Evolutionary conservation across 2,329 filamentous ascomycete genomes (phyloP).

Genomic region (Colletotrichum camelliae): DNA sequence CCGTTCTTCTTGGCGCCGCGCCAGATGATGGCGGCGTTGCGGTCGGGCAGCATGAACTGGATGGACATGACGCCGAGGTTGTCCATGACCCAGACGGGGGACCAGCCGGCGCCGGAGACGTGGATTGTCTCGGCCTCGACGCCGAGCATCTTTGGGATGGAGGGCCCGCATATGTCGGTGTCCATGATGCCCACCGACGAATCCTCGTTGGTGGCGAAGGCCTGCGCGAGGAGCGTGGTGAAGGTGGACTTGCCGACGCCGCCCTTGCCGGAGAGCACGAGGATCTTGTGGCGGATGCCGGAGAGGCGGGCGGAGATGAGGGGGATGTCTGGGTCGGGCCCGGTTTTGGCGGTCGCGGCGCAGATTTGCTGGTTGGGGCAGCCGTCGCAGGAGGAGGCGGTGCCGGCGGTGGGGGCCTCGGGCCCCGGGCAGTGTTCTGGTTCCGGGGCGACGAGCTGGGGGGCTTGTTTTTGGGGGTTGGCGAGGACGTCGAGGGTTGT

Average conservation of each 20-base stretch:
- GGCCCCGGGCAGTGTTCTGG: conserved; percentile 97
- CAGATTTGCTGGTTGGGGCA: conserved; percentile 97
- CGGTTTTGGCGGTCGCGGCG: conserved; percentile 84
- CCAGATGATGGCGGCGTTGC: conserved; percentile 97
- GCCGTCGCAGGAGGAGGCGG: conserved; percentile 85
- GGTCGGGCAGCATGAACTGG: conserved; percentile 95
- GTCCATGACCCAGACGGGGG: conserved; percentile 92
- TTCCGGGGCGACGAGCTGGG: conserved; percentile 89
- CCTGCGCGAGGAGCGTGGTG: conserved; percentile 85
- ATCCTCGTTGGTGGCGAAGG: conserved; percentile 81
- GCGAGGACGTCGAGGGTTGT: conserved; percentile 75
- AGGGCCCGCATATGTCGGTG: conserved; percentile 95
- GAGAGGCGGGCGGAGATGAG: conserved; percentile 84
- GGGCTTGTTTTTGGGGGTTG: conserved; percentile 78
- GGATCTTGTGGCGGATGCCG: conserved; percentile 86
- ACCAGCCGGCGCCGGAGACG: conserved; percentile 87
- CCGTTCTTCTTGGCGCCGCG: conserved; percentile 98
- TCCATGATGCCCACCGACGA: conserved; percentile 94
- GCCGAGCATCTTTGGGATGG: conserved; percentile 98
- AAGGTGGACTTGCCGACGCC: conserved; percentile 98
- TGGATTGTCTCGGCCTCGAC: conserved; percentile 95
- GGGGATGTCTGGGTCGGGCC: conserved; percentile 92
- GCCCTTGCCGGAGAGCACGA: conserved; percentile 93
- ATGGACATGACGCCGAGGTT: conserved; percentile 97
- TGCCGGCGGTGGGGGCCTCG: conserved; percentile 73